Percentiles rank a stretch among this genome's conserved stretches.
Evolutionary conservation across 2,329 filamentous ascomycete species (phyloP).

Genomic region (Penicillium sp.): DNA sequence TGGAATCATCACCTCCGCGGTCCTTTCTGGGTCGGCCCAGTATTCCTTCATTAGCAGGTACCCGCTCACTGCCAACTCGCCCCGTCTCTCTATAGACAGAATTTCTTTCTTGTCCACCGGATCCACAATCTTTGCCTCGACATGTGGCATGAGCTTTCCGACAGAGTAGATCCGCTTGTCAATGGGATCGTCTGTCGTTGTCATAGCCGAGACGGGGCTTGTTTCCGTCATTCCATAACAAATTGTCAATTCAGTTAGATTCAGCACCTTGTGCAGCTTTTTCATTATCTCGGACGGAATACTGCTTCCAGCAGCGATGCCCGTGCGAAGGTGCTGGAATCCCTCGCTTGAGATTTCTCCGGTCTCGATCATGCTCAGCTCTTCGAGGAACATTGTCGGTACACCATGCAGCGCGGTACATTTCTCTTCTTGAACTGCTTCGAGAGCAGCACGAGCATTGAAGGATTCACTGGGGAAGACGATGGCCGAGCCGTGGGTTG

Average conservation of each 20-base stretch:
- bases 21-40: constrained; percentile 71
- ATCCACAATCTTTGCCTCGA: constrained; percentile 74
- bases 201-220: constrained; percentile 71
- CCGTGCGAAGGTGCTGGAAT: constrained; percentile 72
- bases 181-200: constrained; percentile 70
- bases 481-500: constrained; percentile 75
- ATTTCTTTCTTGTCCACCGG: constrained; percentile 59
- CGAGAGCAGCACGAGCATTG: constrained; percentile 70
- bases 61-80: constrained; percentile 79
- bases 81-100: constrained; percentile 64
- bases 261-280: constrained; percentile 67
- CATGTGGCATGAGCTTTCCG: constrained; percentile 80
- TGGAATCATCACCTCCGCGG: constrained; percentile 64
- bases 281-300: constrained; percentile 74
- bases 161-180: constrained; percentile 73
- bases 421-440: constrained; percentile 61
- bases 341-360: constrained; percentile 51
- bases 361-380: constrained; percentile 72
- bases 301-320: constrained; percentile 84
- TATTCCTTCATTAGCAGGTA: constrained; percentile 93
- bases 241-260: constrained; percentile 80
- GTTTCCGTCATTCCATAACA: constrained; percentile 98
- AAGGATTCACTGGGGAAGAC: constrained; percentile 87
- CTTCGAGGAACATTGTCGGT: constrained; percentile 89
- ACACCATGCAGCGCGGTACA: constrained; percentile 80